These are phyloP conservation scores for Tephrocybe rancida DNA, from an alignment of 768 basidiomycete genomes.

Conservation along the genomic window DNA sequence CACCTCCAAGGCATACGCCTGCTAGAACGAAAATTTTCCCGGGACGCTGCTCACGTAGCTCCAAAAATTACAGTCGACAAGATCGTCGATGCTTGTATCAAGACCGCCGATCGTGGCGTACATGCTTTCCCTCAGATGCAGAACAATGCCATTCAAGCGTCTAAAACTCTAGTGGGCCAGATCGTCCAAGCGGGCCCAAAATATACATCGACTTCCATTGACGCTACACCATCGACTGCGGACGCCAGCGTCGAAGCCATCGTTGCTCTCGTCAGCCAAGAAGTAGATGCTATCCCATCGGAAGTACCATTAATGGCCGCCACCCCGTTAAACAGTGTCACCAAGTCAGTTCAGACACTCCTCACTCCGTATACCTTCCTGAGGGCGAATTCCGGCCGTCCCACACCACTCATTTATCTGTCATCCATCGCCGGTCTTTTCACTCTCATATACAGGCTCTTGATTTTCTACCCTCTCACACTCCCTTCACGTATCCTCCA, in stretches of 20 bases:
- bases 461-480: slow-evolving; percentile 51
- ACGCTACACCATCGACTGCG: slow-evolving; percentile 24
- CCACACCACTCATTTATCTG: slow-evolving; percentile 31
- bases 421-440: slow-evolving; percentile 45
- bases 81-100: slow-evolving; percentile 45
- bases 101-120: slow-evolving; percentile 32
- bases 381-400: slow-evolving; percentile 5
- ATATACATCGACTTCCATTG: slow-evolving; percentile 29
- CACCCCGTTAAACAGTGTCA: slow-evolving; percentile 26
- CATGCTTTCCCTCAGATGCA: slow-evolving; percentile 31
- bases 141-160: slow-evolving; percentile 36
- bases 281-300: slow-evolving; percentile 58
- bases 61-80: slow-evolving; percentile 40
- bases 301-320: slow-evolving; percentile 45
- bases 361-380: slow-evolving; percentile 18
- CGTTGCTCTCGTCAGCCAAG: slow-evolving; percentile 35
- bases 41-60: slow-evolving; percentile 22
- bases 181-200: slow-evolving; percentile 35
- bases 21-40: slow-evolving; percentile 53
- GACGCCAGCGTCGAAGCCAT: slow-evolving; percentile 23
- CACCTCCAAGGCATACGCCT: slow-evolving; percentile 69
- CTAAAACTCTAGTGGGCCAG: slow-evolving; percentile 33
- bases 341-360: slow-evolving; percentile 36
- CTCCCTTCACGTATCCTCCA: slow-evolving; percentile 45
- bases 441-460: slow-evolving; percentile 48